Evolutionary conservation across 2,329 filamentous ascomycete genomes (phyloP).

Genomic region (Capronia coronata): DNA sequence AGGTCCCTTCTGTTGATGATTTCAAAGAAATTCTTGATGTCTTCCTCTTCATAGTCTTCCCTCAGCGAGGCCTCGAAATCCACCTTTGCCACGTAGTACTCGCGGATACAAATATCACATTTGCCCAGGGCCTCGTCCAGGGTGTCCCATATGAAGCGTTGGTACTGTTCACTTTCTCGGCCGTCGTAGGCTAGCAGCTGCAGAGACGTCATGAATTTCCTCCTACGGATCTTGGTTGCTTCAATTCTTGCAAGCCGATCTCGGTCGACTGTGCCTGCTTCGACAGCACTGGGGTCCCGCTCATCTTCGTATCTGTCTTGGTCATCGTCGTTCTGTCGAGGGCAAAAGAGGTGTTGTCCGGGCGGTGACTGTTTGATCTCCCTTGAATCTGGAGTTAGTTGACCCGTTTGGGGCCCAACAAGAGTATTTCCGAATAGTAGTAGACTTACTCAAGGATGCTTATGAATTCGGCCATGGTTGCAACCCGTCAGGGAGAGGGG

Average conservation of each 20-base stretch:
- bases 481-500: neutral
- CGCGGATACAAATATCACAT: constrained; percentile 65
- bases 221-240: constrained; percentile 51
- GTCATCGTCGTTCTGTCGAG: constrained; percentile 58
- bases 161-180: constrained; percentile 54
- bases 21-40: constrained; percentile 47
- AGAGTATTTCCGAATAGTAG: no score
- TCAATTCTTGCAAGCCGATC: constrained; percentile 42
- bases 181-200: constrained; percentile 62
- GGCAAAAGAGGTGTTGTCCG: constrained; percentile 61
- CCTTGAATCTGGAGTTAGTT: constrained; percentile 5
- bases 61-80: constrained; percentile 56
- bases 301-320: constrained; percentile 56
- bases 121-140: constrained; percentile 54
- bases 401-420: no score
- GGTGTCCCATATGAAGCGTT: constrained; percentile 53
- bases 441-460: constrained; percentile 37
- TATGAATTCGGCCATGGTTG: constrained; percentile 37
- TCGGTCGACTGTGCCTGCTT: constrained; percentile 35
- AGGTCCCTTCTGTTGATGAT: constrained; percentile 57
- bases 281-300: constrained; percentile 39
- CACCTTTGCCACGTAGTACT: constrained; percentile 65
- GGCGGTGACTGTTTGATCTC: constrained; percentile 41
- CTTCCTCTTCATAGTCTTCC: constrained; percentile 47
- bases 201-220: constrained; percentile 61